Percentiles rank a stretch among this genome's conserved stretches.
Conservation (phyloP, 2,329 filamentous ascomycete species). For the Claviceps monticola region DNA sequence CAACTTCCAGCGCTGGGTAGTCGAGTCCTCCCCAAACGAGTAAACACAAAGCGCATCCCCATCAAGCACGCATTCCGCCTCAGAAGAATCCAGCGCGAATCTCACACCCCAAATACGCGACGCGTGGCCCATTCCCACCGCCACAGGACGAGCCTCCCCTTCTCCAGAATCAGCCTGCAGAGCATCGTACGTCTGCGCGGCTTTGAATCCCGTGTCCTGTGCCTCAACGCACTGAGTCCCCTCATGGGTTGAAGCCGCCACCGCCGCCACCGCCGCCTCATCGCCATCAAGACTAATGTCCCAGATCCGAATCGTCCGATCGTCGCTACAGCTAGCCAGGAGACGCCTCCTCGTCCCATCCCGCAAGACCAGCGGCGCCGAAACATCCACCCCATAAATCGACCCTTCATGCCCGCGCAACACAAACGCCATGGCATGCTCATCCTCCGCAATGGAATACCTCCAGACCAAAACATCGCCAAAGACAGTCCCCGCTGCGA, state of each 20-base stretch:
- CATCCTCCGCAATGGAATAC: slow-evolving; percentile 29
- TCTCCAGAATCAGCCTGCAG: slow-evolving; percentile 1
- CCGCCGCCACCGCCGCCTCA: neutral
- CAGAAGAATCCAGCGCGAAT: slow-evolving; percentile 29
- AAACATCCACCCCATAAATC: slow-evolving; percentile 80
- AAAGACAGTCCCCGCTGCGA: slow-evolving; percentile 85
- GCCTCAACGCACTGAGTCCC: neutral
- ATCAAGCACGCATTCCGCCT: neutral
- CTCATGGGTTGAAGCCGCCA: neutral
- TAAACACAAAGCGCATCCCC: slow-evolving; percentile 30
- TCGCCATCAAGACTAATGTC: slow-evolving; percentile 46
- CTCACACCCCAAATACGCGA: slow-evolving; percentile 83
- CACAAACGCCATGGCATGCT: slow-evolving; percentile 29
- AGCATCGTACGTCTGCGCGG: slow-evolving; percentile 13
- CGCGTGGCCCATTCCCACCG: slow-evolving; percentile 68
- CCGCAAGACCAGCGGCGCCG: slow-evolving; percentile 31
- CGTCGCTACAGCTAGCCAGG: slow-evolving; percentile 89
- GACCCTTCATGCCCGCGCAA: slow-evolving; percentile 74
- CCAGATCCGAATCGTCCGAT: slow-evolving; percentile 82
- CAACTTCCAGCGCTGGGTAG: slow-evolving; percentile 53
- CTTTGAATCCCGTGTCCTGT: slow-evolving; percentile 48
- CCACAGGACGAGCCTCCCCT: slow-evolving; percentile 33
- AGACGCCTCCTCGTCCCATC: slow-evolving; percentile 37
- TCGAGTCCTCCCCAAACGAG: slow-evolving; percentile 78
- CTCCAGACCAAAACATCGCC: slow-evolving; percentile 90